phyloP scores from a whole-genome alignment of 192 early-diverging fungal species.

The Gamsiella multidivaricata region DNA sequence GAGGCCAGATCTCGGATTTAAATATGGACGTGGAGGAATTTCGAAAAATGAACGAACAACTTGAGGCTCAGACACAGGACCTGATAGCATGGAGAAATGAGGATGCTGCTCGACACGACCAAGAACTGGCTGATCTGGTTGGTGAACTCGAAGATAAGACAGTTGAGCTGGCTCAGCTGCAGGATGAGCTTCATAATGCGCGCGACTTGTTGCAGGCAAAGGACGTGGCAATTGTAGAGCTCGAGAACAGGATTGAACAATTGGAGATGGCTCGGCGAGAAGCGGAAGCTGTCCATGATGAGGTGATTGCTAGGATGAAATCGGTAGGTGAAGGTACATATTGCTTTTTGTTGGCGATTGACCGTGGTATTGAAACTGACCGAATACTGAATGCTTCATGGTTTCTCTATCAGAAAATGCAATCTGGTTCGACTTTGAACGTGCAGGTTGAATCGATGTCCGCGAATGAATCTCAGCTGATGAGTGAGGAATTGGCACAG shows the following conservation, averaged over 20 bases:
- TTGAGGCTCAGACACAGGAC: slow-evolving; percentile 29
- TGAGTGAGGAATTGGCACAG: slow-evolving; percentile 25
- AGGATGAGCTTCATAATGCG: slow-evolving; percentile 38
- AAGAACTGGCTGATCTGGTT: slow-evolving; percentile 55
- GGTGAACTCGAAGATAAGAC: slow-evolving; percentile 57
- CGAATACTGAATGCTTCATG: too few species aligned
- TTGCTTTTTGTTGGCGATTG: neutral
- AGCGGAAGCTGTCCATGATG: slow-evolving; percentile 44
- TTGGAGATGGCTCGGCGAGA: slow-evolving; percentile 8
- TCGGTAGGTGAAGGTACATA: slow-evolving; percentile 7
- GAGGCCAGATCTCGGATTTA: slow-evolving; percentile 21
- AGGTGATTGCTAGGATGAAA: slow-evolving; percentile 44
- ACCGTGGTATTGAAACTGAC: too few species aligned
- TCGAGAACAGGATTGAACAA: slow-evolving; percentile 25
- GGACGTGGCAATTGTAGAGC: slow-evolving; percentile 27
- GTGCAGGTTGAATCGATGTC: slow-evolving; percentile 7
- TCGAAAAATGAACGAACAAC: slow-evolving; percentile 27
- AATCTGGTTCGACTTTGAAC: slow-evolving; percentile 3
- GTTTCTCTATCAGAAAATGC: slow-evolving; percentile 39
- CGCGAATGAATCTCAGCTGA: slow-evolving; percentile 20
- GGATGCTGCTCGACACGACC: slow-evolving; percentile 28
- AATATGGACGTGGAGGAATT: slow-evolving; percentile 19
- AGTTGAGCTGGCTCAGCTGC: slow-evolving; percentile 34
- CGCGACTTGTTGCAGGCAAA: slow-evolving; percentile 11
- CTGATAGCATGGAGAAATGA: slow-evolving; percentile 31